Evolutionary conservation across 1,139 yeast genomes (phyloP).

Genomic region (Blastobotrys illinoisensis): DNA sequence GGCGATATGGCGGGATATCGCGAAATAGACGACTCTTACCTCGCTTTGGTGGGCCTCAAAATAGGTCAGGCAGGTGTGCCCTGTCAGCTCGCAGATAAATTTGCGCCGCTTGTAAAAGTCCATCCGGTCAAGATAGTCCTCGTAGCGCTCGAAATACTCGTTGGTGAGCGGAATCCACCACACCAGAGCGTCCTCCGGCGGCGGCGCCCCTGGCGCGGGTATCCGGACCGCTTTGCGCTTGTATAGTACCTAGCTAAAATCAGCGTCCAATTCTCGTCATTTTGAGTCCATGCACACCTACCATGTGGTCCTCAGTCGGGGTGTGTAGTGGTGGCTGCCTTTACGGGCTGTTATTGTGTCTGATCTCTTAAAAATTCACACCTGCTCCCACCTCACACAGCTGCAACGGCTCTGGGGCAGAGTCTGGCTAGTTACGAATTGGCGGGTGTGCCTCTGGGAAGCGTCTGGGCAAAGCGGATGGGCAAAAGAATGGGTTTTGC

Average conservation of each 20-base stretch:
- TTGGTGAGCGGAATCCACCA: conserved; percentile 80
- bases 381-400: not conserved
- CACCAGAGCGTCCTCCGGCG: conserved; percentile 33
- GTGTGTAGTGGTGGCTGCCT: not conserved
- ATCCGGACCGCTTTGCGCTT: conserved; percentile 34
- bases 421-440: not conserved
- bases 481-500: not conserved
- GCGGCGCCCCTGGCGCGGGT: conserved; percentile 24
- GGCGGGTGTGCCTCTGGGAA: not conserved
- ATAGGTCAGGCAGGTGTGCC: conserved; percentile 83
- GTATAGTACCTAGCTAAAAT: conserved; percentile 25
- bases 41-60: conserved; percentile 86
- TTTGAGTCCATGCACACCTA: not conserved
- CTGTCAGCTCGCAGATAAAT: conserved; percentile 94
- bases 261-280: not conserved
- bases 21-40: conserved; percentile 17
- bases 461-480: not conserved
- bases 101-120: conserved; percentile 46
- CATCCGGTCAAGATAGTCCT: conserved; percentile 53
- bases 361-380: not conserved
- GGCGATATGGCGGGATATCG: too few relatives aligned
- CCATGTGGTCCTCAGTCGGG: not conserved
- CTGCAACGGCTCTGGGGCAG: not conserved
- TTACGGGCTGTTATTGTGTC: not conserved
- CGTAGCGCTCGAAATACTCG: conserved; percentile 80